Base-by-base conservation (phyloP, 257 asterid genomes). In the Cordia subcordata region DNA sequence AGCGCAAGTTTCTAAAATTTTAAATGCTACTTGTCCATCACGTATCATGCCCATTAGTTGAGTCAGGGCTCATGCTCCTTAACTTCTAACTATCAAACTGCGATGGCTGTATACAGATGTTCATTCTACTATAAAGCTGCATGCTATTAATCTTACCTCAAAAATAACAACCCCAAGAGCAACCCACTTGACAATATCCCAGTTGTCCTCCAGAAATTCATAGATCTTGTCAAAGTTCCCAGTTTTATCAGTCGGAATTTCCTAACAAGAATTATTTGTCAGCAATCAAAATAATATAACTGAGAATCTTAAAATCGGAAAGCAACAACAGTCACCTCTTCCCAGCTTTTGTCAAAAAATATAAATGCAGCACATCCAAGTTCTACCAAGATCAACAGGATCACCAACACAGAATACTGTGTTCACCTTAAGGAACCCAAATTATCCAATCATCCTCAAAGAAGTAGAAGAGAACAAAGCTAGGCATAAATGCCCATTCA, bases 261-360 rank as follows among this genome's bases (percentile, higher is more conserved):
- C 81, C 99, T 93, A 81, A 13, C 4, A 6, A 57, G 40, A 55
- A 53, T 44, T 27, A 5, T 68, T 60, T 13, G 32, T 50, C 20
- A 19, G 17, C 27, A 27, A 27, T 27, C 35, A 27, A 27, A 27
- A 42, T 61, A 64, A 27, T 27, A 27, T 1, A 27, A 27, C 35
- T 1, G 3, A 27, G 35, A 27, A 67, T 53, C 56, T 40, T 39
- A 66, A 52, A 49, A 27, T 13, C 32, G 35, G 35, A 27, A 27
- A 27, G 35, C 13, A 55, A 15, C 47, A 59, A 57, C 37, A 66
- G 82, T 74, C 61, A 86, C 99, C 82, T 85, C 90, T 79, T 64
- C 74, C 99, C 99, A 93, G 86, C 83, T 83, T 72, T 87, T 79
- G 80, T 93, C 94, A 60, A 93, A 93, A 84, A 89, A 89, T 56